phyloP scores from a whole-genome alignment of 2,329 filamentous ascomycete genomes.

The Botryotinia globosa region DNA sequence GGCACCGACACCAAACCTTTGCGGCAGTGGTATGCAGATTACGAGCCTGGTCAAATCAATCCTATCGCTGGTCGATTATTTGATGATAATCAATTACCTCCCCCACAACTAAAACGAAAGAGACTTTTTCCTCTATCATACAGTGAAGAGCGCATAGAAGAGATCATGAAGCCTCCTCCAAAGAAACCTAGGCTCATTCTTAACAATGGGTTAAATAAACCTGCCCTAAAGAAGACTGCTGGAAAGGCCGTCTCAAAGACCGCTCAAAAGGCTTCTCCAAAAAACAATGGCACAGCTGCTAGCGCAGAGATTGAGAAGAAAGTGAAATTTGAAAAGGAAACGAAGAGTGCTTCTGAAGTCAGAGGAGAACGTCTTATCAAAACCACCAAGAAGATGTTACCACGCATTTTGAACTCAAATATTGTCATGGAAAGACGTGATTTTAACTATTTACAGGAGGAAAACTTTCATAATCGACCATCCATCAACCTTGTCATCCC shows the following conservation, averaged over 20 bases:
- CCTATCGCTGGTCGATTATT: slow-evolving; percentile 29
- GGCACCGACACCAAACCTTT: slow-evolving; percentile 25
- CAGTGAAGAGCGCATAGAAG: not conserved
- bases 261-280: not conserved
- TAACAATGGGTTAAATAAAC: not conserved
- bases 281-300: not conserved
- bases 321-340: not conserved
- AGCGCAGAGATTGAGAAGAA: not conserved
- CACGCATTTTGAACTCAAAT: not conserved
- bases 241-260: not conserved
- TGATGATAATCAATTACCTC: slow-evolving; percentile 2
- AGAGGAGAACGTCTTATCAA: slow-evolving; percentile 9
- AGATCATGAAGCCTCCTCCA: slow-evolving; percentile 1
- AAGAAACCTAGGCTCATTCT: not conserved
- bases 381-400: slow-evolving; percentile 17
- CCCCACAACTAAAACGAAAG: slow-evolving; percentile 4
- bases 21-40: slow-evolving; percentile 25
- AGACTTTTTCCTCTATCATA: slow-evolving; percentile 4
- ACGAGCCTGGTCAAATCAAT: slow-evolving; percentile 22
- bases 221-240: not conserved
- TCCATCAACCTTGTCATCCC: slow-evolving; percentile 84
- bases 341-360: slow-evolving; percentile 11
- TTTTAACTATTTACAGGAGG: slow-evolving; percentile 61
- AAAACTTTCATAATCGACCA: slow-evolving; percentile 77
- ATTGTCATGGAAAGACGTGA: not conserved